Conservation (phyloP, 306 rosid genomes). For the Trifolium dubium region DNA sequence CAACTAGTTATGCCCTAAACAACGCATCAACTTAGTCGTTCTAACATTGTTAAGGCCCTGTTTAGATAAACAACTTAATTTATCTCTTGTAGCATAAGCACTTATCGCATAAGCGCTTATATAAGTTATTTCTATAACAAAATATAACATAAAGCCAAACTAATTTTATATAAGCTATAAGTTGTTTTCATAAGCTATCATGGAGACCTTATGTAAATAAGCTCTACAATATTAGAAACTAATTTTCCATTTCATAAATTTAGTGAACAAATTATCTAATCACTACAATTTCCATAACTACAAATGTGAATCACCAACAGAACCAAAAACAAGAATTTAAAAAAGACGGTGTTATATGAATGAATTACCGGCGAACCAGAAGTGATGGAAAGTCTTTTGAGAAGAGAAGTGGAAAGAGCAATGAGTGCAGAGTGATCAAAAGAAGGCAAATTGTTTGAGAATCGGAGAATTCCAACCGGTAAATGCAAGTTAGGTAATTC, state of each 20-base stretch:
- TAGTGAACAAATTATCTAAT: neutral
- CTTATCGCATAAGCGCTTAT: neutral
- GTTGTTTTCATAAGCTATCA: neutral
- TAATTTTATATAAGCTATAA: neutral
- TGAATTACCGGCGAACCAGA: slow-evolving; percentile 44
- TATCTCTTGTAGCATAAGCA: neutral
- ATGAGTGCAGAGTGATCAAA: slow-evolving; percentile 70
- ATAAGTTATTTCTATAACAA: no score
- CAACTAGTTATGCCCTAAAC: neutral
- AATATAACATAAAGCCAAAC: neutral
- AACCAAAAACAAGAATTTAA: neutral
- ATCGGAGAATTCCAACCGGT: slow-evolving; percentile 71
- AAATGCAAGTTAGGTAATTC: slow-evolving; percentile 39
- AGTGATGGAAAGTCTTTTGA: slow-evolving; percentile 59
- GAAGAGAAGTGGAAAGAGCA: slow-evolving; percentile 66
- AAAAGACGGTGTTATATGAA: neutral
- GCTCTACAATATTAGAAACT: neutral
- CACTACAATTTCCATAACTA: neutral
- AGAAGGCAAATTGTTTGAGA: slow-evolving; percentile 48
- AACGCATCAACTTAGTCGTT: neutral
- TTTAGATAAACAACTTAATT: neutral
- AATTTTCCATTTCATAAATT: neutral
- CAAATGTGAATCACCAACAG: neutral
- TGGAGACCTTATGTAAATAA: no score
- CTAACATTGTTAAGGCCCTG: neutral